Conservation (phyloP, 2,329 filamentous ascomycete genomes). For the Xylaria sp. region DNA sequence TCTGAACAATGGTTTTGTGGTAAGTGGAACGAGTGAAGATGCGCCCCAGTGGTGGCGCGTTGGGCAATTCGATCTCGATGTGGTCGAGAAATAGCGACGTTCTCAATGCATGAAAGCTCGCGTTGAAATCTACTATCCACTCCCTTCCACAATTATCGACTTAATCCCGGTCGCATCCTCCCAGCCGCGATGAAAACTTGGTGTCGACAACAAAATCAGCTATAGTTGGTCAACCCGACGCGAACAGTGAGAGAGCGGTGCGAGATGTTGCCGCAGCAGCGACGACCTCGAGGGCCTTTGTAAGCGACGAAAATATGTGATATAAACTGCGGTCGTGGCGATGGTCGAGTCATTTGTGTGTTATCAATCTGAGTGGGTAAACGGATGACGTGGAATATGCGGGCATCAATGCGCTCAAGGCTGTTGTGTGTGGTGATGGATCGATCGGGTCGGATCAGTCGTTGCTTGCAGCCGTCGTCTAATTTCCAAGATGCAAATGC, state of each 20-base stretch:
- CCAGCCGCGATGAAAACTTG: constrained; percentile 7
- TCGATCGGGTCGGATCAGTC: constrained; percentile 3
- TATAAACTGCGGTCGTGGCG: constrained; percentile 9
- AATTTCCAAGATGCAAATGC: neutral
- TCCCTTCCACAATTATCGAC: constrained; percentile 31
- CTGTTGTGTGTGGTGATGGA: neutral
- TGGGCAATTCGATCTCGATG: neutral
- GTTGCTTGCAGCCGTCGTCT: neutral
- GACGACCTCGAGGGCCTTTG: neutral
- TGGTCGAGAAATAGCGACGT: constrained; percentile 1
- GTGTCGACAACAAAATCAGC: constrained; percentile 11
- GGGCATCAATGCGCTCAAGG: constrained; percentile 22
- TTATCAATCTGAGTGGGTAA: constrained; percentile 22
- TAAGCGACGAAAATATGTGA: neutral
- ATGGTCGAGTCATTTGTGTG: constrained; percentile 21
- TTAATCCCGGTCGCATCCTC: constrained; percentile 30
- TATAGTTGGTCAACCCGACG: constrained; percentile 5
- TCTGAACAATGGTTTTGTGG: constrained; percentile 9
- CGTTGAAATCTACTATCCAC: constrained; percentile 15
- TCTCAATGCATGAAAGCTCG: neutral
- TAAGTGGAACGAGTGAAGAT: constrained; percentile 15
- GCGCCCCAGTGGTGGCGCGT: constrained; percentile 10
- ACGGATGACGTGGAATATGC: constrained; percentile 27
- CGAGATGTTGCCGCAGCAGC: neutral
- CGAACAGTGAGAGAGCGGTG: neutral